phyloP scores from a whole-genome alignment of 2,329 filamentous ascomycete genomes.

The Ophiosphaerella korrae region DNA sequence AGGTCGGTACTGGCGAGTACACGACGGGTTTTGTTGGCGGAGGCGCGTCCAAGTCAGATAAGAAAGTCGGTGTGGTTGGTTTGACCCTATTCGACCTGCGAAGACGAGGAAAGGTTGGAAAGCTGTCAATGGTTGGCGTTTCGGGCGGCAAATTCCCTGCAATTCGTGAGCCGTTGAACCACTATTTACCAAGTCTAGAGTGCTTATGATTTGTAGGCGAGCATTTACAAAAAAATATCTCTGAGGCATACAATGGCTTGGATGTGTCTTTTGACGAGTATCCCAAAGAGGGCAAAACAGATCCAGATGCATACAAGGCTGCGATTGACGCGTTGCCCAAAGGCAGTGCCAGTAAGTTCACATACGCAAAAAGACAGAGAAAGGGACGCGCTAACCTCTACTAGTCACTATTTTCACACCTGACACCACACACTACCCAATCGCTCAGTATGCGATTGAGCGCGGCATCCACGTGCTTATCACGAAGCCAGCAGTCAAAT shows the following conservation, averaged over 20 bases:
- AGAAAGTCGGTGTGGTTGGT: slow-evolving; percentile 93
- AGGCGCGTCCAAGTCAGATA: slow-evolving; percentile 84
- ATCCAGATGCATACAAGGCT: slow-evolving; percentile 83
- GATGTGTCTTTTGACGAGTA: slow-evolving; percentile 86
- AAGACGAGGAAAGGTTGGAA: slow-evolving; percentile 83
- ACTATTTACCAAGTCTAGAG: not conserved
- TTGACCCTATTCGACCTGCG: slow-evolving; percentile 88
- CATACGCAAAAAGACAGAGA: not conserved
- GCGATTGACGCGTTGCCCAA: slow-evolving; percentile 83
- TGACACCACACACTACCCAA: slow-evolving; percentile 89
- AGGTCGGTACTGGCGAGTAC: slow-evolving; percentile 92
- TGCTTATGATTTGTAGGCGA: slow-evolving; percentile 61
- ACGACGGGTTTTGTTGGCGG: slow-evolving; percentile 92
- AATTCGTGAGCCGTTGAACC: slow-evolving; percentile 67
- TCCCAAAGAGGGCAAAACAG: slow-evolving; percentile 72
- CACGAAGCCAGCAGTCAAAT: slow-evolving; percentile 92
- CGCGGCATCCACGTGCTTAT: slow-evolving; percentile 87
- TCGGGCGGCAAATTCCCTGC: slow-evolving; percentile 89
- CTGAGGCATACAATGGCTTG: slow-evolving; percentile 82
- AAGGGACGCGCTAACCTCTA: not conserved
- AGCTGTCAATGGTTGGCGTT: slow-evolving; percentile 86
- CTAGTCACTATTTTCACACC: slow-evolving; percentile 89
- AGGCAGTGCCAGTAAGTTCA: slow-evolving; percentile 70
- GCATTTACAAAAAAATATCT: slow-evolving; percentile 87
- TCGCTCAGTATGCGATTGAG: slow-evolving; percentile 89